A percentile compares a stretch with the other conserved stretches of the same genome.
These are phyloP conservation scores for Zygosaccharomyces kombuchaensis DNA, from an alignment of 805 yeast genomes.

Conservation along the genomic window DNA sequence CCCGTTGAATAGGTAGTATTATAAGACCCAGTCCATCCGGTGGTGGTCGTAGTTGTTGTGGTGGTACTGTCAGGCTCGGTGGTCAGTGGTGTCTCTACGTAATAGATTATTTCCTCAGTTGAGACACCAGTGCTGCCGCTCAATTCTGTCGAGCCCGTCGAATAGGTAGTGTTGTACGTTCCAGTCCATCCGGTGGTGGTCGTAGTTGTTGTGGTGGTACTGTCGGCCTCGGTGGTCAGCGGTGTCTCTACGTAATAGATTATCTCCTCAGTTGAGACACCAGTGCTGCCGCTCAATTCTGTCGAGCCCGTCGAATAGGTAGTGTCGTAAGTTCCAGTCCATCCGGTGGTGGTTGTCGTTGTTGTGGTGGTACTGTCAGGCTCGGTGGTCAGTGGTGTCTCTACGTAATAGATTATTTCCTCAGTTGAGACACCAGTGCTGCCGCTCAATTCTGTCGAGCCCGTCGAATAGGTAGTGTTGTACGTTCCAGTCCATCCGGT, in stretches of 20 bases:
- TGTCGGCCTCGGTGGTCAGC: constrained; percentile 6
- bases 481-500: constrained; percentile 18
- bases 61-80: constrained; percentile 12
- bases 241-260: constrained; percentile 16
- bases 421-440: constrained; percentile 8
- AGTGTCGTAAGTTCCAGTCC: constrained; percentile 19
- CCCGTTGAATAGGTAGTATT: constrained; percentile 20
- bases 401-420: constrained; percentile 14
- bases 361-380: background rate
- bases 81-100: constrained; percentile 15
- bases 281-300: constrained; percentile 9
- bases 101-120: constrained; percentile 16
- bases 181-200: constrained; percentile 22
- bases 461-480: constrained; percentile 21
- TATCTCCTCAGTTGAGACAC: constrained; percentile 13
- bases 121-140: constrained; percentile 9
- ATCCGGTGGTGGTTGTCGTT: constrained; percentile 8
- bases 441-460: constrained; percentile 14
- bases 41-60: constrained; percentile 11
- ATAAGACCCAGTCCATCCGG: constrained; percentile 18
- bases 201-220: constrained; percentile 3
- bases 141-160: constrained; percentile 17
- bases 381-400: constrained; percentile 13
- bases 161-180: constrained; percentile 15
- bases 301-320: constrained; percentile 20